Conservation (phyloP, 208 protist species). For the Trichomonas gallinae region DNA sequence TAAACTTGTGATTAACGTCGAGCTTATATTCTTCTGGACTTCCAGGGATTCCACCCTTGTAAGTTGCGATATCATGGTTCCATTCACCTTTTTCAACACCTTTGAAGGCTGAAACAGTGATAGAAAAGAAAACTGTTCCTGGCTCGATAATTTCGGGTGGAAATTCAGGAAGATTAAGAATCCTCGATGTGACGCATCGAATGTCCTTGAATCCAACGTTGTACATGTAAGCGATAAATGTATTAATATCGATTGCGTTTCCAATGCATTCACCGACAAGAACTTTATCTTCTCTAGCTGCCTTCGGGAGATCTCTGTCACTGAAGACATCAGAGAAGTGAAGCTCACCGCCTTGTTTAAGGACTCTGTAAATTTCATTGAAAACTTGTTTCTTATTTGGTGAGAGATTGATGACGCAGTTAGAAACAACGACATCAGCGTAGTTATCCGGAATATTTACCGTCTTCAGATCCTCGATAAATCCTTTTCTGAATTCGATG, state of each 20-base stretch:
- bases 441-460: not conserved
- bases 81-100: not conserved
- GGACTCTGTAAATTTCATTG: conserved; percentile 16
- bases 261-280: conserved; percentile 39
- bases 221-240: not conserved
- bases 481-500: conserved; percentile 31
- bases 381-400: conserved; percentile 35
- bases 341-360: conserved; percentile 39
- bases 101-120: not conserved
- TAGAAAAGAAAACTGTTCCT: not conserved
- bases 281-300: conserved; percentile 25
- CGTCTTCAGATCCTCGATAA: conserved; percentile 34
- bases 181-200: not conserved
- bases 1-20: not conserved
- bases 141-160: not conserved
- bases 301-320: not conserved
- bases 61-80: not conserved
- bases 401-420: conserved; percentile 42
- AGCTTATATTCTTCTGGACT: not conserved
- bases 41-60: not conserved
- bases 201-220: not conserved
- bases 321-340: conserved; percentile 35
- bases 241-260: not conserved
- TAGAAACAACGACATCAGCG: conserved; percentile 38
- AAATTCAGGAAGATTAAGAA: not conserved